Percentiles rank a stretch among this genome's conserved stretches.
Conservation (phyloP, 345 rosid species). For the Hirschfeldia incana region DNA sequence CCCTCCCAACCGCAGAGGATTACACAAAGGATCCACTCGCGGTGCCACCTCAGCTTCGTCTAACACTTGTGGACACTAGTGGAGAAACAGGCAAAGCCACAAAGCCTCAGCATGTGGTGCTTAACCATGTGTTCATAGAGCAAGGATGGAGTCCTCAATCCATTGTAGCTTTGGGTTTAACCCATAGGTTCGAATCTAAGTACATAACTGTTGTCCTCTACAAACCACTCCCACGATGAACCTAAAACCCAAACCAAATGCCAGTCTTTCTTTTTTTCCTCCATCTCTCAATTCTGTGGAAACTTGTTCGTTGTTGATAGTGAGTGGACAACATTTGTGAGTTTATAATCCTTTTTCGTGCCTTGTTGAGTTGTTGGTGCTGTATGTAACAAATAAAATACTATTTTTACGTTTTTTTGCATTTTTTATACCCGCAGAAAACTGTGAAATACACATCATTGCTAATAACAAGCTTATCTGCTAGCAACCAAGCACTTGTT, state of each 20-base stretch:
- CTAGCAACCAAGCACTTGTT: slow-evolving; percentile 6
- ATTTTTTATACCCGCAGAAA: too few relatives aligned
- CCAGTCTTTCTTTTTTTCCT: background rate
- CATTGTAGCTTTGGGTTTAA: slow-evolving; percentile 77
- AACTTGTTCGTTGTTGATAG: slow-evolving; percentile 23
- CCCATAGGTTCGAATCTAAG: slow-evolving; percentile 86
- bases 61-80: slow-evolving; percentile 58
- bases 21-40: slow-evolving; percentile 72
- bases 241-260: background rate
- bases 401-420: background rate
- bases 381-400: slow-evolving; percentile 22
- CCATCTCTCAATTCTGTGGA: background rate
- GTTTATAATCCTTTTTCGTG: slow-evolving; percentile 5
- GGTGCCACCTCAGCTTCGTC: slow-evolving; percentile 75
- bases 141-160: slow-evolving; percentile 80
- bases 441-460: background rate
- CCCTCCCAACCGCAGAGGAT: slow-evolving; percentile 66
- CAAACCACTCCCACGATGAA: slow-evolving; percentile 70
- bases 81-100: slow-evolving; percentile 44
- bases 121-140: slow-evolving; percentile 83
- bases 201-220: slow-evolving; percentile 88
- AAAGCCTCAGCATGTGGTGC: slow-evolving; percentile 82
- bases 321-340: slow-evolving; percentile 30
- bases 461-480: background rate
- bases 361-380: slow-evolving; percentile 18